phyloP scores from a whole-genome alignment of 371 early-diverging fungal genomes.

The Gilbertella persicaria region DNA sequence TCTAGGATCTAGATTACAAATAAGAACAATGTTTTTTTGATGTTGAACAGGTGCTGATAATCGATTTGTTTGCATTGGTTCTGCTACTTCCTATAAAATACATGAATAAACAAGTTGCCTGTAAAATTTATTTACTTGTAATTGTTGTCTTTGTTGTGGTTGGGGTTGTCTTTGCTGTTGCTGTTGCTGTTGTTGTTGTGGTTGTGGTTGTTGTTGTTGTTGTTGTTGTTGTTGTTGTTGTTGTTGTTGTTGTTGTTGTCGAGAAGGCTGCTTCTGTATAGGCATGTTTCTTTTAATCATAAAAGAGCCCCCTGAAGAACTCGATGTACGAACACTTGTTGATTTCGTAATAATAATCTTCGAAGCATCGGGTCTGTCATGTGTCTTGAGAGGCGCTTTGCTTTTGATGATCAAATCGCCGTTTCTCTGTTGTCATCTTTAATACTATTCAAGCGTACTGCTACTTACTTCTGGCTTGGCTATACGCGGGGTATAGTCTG shows the following conservation, averaged over 20 bases:
- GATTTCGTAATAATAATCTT: slow-evolving; percentile 21
- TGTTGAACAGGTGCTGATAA: slow-evolving; percentile 1
- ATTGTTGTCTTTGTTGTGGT: neutral
- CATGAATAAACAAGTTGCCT: no score
- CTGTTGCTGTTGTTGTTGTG: neutral
- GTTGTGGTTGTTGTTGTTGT: neutral
- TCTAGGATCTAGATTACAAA: slow-evolving; percentile 59
- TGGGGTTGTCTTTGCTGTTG: slow-evolving; percentile 5
- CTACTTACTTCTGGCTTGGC: neutral
- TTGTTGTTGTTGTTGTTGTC: neutral
- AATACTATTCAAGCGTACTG: no score
- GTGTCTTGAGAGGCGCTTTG: no score
- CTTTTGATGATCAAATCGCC: neutral
- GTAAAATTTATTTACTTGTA: slow-evolving; percentile 3
- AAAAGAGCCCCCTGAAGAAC: neutral
- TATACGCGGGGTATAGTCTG: neutral
- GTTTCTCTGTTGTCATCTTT: neutral
- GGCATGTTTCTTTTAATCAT: slow-evolving; percentile 1
- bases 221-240: neutral
- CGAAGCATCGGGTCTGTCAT: slow-evolving; percentile 16
- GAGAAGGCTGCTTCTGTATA: neutral
- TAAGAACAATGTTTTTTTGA: slow-evolving; percentile 38
- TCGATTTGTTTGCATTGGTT: slow-evolving; percentile 1
- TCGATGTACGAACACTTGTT: neutral
- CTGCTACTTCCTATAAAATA: no score